Evolutionary conservation across 805 yeast genomes (phyloP), one percentile per base, ranked within the genome.

Genomic region (Yarrowia osloensis): DNA sequence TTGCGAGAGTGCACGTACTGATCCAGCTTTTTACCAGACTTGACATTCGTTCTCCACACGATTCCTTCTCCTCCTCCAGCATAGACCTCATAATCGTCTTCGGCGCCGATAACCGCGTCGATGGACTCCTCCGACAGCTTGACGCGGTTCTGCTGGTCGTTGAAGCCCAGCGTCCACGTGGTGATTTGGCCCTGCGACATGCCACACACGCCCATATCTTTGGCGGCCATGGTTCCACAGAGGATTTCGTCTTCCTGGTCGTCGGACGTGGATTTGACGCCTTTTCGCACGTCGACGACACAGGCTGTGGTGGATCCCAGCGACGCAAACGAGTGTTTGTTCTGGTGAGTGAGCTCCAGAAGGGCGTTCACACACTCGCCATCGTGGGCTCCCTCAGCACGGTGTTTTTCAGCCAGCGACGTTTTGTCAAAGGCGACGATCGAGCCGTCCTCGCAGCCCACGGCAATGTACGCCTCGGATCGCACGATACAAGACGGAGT

Each of bases 231-330:
- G 42, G 90, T 80, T 72, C 91, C 88, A 67, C 92, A 82, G 49
- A 94, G 77, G n/a, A 94, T 78, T 74, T 94, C 99, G 73, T 94
- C 98, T 71, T 89, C 97, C 78, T 94, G 99, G 74, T 91, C 93
- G 70, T 93, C 98, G 40, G 93, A 87, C 44, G 83, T 82, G 3
- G 84, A 77, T 1, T 88, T 76, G 1, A 86, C 81, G 4, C 89
- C 90, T 71, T 88, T 90, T 57, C 97, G 80, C 3, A 88, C 81
- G 75, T 94, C 98, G 72, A 93, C 82, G 68, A 88, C 88, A 0
- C 91, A 83, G 49, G 94, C 78, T 0, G 93, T 88, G 3, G 97
- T 90, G 12, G 94, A 88, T 1, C 97, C 98, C 29, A 89, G 81
- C 0, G 95, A 85, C 26, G 92, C 81, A 72, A 86, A 90, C 73